Evolutionary conservation across 176 grass and related monocot species (phyloP).

Genomic region (maize (Zea mays)): DNA sequence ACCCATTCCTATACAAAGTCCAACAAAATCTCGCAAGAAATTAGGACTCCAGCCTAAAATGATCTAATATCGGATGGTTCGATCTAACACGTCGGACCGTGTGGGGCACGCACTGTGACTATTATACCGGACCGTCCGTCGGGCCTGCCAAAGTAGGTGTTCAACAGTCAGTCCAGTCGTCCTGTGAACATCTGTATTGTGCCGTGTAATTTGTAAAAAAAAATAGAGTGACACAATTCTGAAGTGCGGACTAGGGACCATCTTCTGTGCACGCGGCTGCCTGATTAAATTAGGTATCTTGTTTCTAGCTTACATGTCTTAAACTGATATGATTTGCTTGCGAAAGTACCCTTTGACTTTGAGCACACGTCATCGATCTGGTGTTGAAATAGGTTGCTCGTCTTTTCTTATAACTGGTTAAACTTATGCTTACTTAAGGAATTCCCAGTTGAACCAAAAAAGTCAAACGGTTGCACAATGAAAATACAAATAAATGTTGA

Average conservation of each 20-base stretch:
- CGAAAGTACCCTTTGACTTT: not conserved
- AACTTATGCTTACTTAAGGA: slow-evolving; percentile 28
- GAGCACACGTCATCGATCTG: not conserved
- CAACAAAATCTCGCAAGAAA: no score
- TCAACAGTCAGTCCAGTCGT: no score
- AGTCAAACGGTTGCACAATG: not conserved
- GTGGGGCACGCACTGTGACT: no score
- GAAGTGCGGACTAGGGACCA: not conserved
- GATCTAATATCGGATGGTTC: no score
- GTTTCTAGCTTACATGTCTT: not conserved
- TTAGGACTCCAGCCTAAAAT: no score
- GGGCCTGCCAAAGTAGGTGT: no score
- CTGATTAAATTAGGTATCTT: slow-evolving; percentile 16
- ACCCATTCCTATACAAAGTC: no score
- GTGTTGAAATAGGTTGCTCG: not conserved
- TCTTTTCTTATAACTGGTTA: slow-evolving; percentile 5
- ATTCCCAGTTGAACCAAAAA: not conserved
- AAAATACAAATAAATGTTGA: not conserved
- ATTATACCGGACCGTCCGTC: no score
- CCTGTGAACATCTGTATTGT: no score
- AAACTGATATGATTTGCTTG: not conserved
- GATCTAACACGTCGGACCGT: no score
- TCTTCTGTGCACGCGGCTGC: not conserved
- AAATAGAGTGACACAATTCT: not conserved
- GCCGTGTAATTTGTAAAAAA: no score